Evolutionary conservation across 2,329 filamentous ascomycete genomes (phyloP), one percentile per base, ranked within the genome.

Genomic region (Tetracladium maxilliforme): DNA sequence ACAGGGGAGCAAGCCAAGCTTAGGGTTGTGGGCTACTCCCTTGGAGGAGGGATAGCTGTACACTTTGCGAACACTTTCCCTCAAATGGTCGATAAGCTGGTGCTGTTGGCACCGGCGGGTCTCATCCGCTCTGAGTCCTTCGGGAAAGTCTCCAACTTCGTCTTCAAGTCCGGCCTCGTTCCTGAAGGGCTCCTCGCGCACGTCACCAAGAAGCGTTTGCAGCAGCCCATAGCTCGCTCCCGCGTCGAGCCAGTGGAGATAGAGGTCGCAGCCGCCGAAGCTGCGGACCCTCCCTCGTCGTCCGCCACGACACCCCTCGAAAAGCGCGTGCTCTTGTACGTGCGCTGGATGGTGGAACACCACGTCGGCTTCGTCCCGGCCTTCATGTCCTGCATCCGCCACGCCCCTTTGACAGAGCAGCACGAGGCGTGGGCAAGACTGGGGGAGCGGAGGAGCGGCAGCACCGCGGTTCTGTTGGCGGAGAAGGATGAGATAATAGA

Each of bases 101-200:
- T 90, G 8, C 64, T 93, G 6, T 63, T 94, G 21, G 82, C 83
- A 0, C 83, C 86, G 0, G 63, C 74, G 1, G 86, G 86, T 1
- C 58, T 93, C 22, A 68, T 93, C 35, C 54, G 65, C 21, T 48
- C 58, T 0, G 49, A 58, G 29, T 60, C 59, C 36, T 66, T 72
- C 32, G 64, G 63, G 13, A 45, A 49, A 19, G 33, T 54, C 7
- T 58, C 55, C 16, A 55, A 59, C 20, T 42, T 68, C 27, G 39
- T 71, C 25, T 73, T 70, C 46, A 53, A 49, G n/a, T 59, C 59
- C 6, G 64, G 63, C 10, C 35, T 65, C 22, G 42, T 74, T 10
- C 68, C 69, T 3, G 60, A 64, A 33, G 47, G 54, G 4, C 37
- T 72, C 9, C 48, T 70, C 7, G 50, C 57, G 16, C 45, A 48